phyloP scores from a whole-genome alignment of 225 moss, liverwort and hornwort genomes.

The Pseudisothecium myosuroides region DNA sequence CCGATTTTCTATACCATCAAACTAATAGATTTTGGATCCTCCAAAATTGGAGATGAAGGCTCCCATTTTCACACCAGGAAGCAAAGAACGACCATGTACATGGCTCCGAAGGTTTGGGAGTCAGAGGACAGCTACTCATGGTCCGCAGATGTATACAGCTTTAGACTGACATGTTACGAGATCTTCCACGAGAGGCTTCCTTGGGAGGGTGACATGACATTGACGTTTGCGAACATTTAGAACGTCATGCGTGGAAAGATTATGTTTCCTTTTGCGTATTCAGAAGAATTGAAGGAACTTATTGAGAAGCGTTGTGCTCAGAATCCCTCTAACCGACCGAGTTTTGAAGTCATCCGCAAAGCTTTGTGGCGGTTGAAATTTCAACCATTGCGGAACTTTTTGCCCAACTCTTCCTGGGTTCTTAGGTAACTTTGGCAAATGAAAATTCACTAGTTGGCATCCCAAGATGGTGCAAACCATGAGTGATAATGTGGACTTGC shows the following conservation, averaged over 20 bases:
- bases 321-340: not conserved
- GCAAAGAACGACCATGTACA: not conserved
- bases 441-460: not conserved
- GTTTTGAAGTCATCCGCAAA: not conserved
- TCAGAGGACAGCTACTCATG: not conserved
- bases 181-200: not conserved
- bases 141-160: not conserved
- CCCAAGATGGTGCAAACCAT: not conserved
- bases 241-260: not conserved
- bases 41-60: not conserved
- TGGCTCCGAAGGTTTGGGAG: not conserved
- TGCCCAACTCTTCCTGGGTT: not conserved
- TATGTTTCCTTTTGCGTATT: not conserved
- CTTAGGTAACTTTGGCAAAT: accelerated
- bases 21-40: not conserved
- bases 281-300: not conserved
- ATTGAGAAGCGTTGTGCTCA: not conserved
- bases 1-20: not conserved
- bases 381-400: not conserved
- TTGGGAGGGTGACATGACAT: not conserved
- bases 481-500: not conserved
- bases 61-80: not conserved
- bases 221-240: not conserved
- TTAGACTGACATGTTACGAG: not conserved
- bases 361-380: not conserved